phyloP scores from a whole-genome alignment of 2,329 filamentous ascomycete genomes.

The Acephala macrosclerotiorum region DNA sequence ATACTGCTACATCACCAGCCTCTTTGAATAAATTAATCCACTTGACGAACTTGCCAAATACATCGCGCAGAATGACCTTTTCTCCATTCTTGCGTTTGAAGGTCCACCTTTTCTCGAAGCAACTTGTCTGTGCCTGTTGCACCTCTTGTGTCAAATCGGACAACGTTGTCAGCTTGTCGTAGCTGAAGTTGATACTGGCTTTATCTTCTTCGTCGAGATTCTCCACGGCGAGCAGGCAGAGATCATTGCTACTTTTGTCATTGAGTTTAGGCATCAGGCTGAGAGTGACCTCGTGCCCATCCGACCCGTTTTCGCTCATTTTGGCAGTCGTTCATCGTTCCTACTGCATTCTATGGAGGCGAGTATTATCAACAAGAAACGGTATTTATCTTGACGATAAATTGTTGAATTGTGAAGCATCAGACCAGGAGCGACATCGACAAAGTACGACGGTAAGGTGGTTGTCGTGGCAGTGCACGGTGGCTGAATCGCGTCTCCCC shows the following conservation, averaged over 20 bases:
- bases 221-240: background rate
- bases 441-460: too few relatives aligned
- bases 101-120: background rate
- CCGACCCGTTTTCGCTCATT: background rate
- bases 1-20: slow-evolving; percentile 32
- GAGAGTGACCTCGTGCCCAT: background rate
- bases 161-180: slow-evolving; percentile 9
- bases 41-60: slow-evolving; percentile 32
- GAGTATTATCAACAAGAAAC: background rate
- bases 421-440: too few relatives aligned
- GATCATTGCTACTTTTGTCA: background rate
- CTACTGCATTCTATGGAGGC: background rate
- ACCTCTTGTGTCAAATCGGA: background rate
- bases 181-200: slow-evolving; percentile 12
- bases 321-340: background rate
- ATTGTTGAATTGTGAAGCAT: too few relatives aligned
- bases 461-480: too few relatives aligned
- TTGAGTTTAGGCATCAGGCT: background rate
- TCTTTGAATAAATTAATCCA: slow-evolving; percentile 42
- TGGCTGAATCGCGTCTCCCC: too few relatives aligned
- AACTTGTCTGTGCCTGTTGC: background rate
- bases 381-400: background rate
- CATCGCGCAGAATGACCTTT: slow-evolving; percentile 17
- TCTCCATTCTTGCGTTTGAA: slow-evolving; percentile 9
- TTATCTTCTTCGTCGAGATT: background rate